Base-by-base conservation (phyloP, 331 rosid genomes). In the Malus hybrid region DNA sequence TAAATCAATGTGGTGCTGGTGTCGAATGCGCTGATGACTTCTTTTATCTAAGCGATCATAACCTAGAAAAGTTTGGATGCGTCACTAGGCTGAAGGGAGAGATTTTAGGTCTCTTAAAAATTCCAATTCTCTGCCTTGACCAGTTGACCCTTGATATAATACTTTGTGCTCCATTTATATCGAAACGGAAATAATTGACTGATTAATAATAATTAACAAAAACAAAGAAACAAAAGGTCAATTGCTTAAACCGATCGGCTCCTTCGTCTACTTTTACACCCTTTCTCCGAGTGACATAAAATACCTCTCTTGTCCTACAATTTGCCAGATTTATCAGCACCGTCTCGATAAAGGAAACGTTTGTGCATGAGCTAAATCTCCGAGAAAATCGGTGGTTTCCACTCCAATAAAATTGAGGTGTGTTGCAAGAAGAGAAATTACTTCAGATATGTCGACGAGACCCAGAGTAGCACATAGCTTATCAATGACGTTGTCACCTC, bases 371-470 rank as follows among this genome's bases (percentile, higher is more conserved):
- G 44, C 70, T 18, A 76, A 76, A 79, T 66, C 27, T 39, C 73
- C 9, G 20, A 54, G 71, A 80, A 79, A 82, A 44, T 27, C 16
- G 60, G 57, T 31, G 80, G 81, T 73, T 69, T 64, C 54, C 71
- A 67, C 56, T 69, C 68, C 82, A 87, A 81, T 77, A 84, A 87
- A 84, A 80, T 79, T 79, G 83, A 76, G 81, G 80, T 79, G 68
- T 48, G 22, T 19, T 29, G 15, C 36, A 68, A 55, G 36, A 69
- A 62, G 56, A 28, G 33, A 27, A 73, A 66, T 85, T 85, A 95
- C 85, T 85, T 92, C 44, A 95, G 92, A 86, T 92, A 95, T 29
- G 97, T 89, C 3, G 99, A 92, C n/a, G 99, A 90, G 74, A 95
- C 77, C 97, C 99, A 95, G 50, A 95, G 89, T 14, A 90, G 75